Conservation (phyloP, 208 protist species). For the Spongospora subterranea region DNA sequence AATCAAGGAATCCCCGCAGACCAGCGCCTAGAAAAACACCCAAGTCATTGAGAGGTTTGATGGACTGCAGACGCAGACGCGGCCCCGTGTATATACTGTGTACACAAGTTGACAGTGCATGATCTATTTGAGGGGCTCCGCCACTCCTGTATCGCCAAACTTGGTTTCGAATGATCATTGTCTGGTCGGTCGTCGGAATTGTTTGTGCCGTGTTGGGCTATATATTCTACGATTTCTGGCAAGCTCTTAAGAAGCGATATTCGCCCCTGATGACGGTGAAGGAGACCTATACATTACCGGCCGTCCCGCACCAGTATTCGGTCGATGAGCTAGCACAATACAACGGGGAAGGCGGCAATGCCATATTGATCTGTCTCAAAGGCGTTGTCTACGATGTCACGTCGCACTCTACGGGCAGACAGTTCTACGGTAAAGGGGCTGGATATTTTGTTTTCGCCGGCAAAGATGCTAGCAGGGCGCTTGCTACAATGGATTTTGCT, state of each 20-base stretch:
- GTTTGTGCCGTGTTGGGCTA: too few species aligned
- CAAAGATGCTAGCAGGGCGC: slow-evolving; percentile 17
- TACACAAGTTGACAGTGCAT: too few species aligned
- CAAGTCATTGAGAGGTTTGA: too few species aligned
- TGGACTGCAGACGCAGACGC: too few species aligned
- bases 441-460: slow-evolving; percentile 2
- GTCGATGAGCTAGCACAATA: not conserved
- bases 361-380: slow-evolving; percentile 30
- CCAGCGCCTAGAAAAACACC: too few species aligned
- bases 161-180: too few species aligned
- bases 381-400: slow-evolving; percentile 48
- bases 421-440: slow-evolving; percentile 42
- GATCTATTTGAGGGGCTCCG: too few species aligned
- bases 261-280: not conserved
- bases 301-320: not conserved
- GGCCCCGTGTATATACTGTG: too few species aligned
- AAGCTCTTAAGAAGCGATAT: not conserved
- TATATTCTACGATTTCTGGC: not conserved
- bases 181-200: too few species aligned
- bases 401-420: slow-evolving; percentile 42
- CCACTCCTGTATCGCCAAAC: too few species aligned
- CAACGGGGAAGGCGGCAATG: slow-evolving; percentile 13
- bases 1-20: too few species aligned
- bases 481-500: slow-evolving; percentile 11
- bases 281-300: slow-evolving; percentile 4